Conservation (phyloP, 768 basidiomycete genomes). For the Tulasnella sp. region DNA sequence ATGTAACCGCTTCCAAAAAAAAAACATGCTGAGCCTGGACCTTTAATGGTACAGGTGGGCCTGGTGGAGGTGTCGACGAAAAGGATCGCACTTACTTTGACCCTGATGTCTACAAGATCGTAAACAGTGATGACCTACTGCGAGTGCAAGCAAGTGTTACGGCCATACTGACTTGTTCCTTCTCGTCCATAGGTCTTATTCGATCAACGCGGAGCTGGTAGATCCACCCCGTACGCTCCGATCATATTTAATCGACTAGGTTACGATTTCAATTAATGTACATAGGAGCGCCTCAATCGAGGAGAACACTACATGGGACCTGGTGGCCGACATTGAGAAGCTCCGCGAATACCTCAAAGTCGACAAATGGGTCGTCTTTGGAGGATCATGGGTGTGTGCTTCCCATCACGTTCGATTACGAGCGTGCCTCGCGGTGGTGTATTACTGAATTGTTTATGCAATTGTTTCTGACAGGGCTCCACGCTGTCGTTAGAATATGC, state of each 20-base stretch:
- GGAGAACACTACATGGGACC: constrained; percentile 90
- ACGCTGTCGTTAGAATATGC: constrained; percentile 80
- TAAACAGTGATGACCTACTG: constrained; percentile 22
- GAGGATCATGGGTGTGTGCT: constrained; percentile 75
- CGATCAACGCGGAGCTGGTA: constrained; percentile 84
- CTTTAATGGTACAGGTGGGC: constrained; percentile 49
- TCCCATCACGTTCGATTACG: neutral
- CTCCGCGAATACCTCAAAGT: constrained; percentile 64
- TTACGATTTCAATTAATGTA: no score
- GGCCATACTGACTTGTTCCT: neutral
- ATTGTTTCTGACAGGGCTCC: constrained; percentile 52
- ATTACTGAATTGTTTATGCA: no score
- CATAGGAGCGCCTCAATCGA: constrained; percentile 60
- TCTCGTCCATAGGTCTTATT: constrained; percentile 51
- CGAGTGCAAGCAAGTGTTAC: no score
- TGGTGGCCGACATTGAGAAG: constrained; percentile 82
- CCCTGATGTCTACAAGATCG: constrained; percentile 69
- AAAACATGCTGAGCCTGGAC: no score
- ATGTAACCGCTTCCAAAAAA: no score
- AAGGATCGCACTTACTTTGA: constrained; percentile 74
- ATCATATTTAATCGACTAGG: no score
- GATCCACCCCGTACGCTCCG: constrained; percentile 77
- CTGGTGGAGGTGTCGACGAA: constrained; percentile 62
- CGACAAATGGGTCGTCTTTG: constrained; percentile 90
- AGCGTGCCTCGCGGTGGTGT: no score